phyloP scores from a whole-genome alignment of 2,329 filamentous ascomycete genomes.

The Diplocarpon rosae region DNA sequence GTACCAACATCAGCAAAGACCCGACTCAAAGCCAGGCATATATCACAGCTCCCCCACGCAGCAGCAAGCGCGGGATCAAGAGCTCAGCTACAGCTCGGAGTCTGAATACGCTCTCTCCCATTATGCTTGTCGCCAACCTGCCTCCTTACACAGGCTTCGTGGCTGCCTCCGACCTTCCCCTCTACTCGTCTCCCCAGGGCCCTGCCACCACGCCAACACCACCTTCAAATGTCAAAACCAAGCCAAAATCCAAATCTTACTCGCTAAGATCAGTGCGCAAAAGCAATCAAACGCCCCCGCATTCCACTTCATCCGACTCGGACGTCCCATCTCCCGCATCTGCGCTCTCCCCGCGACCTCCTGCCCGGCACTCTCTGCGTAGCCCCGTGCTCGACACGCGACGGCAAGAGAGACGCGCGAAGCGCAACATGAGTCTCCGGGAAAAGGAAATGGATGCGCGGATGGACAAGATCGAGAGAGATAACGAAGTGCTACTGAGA shows the following conservation, averaged over 20 bases:
- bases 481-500: slow-evolving; percentile 17
- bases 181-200: neutral
- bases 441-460: slow-evolving; percentile 19
- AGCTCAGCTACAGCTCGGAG: neutral
- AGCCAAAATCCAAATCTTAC: neutral
- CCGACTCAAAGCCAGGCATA: neutral
- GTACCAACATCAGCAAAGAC: neutral
- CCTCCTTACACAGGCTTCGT: slow-evolving; percentile 4
- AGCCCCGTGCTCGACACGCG: slow-evolving; percentile 3
- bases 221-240: neutral
- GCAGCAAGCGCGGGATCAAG: slow-evolving; percentile 3
- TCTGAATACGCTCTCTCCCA: slow-evolving; percentile 7
- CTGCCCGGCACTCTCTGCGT: neutral
- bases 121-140: slow-evolving; percentile 14
- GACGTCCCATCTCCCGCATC: neutral
- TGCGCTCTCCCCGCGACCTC: neutral
- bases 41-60: neutral
- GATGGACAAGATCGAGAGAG: slow-evolving; percentile 18
- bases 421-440: slow-evolving; percentile 8
- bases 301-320: neutral
- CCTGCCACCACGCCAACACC: neutral
- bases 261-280: neutral
- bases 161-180: neutral
- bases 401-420: slow-evolving; percentile 12
- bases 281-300: neutral